Conservation (phyloP, 2,329 filamentous ascomycete species). For the Beauveria brongniartii region DNA sequence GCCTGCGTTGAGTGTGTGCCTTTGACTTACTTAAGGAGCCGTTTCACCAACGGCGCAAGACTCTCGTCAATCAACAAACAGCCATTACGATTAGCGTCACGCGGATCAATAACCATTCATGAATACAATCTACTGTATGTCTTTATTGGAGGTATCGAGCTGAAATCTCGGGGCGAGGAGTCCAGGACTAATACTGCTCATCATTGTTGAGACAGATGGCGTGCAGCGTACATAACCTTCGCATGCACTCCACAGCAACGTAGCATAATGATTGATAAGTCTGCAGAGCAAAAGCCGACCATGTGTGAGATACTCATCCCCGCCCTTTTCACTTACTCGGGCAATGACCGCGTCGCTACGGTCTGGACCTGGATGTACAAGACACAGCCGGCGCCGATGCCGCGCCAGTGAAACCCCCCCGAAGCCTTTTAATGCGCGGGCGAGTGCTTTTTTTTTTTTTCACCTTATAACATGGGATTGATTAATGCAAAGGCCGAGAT, state of each 20-base stretch:
- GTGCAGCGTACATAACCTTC: neutral
- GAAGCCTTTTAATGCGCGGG: neutral
- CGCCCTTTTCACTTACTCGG: too few species aligned
- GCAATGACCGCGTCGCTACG: neutral
- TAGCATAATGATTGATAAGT: neutral
- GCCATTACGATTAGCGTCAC: too few species aligned
- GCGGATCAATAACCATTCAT: too few species aligned
- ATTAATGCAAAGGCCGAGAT: neutral
- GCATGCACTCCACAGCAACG: neutral
- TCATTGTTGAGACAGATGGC: neutral
- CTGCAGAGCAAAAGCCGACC: too few species aligned
- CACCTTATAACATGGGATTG: too few species aligned
- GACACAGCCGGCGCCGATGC: neutral
- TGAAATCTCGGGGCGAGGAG: neutral
- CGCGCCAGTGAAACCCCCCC: neutral
- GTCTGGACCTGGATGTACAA: neutral
- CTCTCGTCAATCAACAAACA: too few species aligned
- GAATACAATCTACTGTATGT: neutral
- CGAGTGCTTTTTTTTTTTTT: too few species aligned
- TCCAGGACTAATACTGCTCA: neutral
- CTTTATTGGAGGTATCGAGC: neutral
- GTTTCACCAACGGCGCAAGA: neutral
- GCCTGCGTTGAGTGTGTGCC: too few species aligned
- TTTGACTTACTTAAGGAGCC: too few species aligned
- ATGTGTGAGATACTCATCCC: neutral